phyloP scores from a whole-genome alignment of 139 green algal species.

The Astrephomene gubernaculifera region DNA sequence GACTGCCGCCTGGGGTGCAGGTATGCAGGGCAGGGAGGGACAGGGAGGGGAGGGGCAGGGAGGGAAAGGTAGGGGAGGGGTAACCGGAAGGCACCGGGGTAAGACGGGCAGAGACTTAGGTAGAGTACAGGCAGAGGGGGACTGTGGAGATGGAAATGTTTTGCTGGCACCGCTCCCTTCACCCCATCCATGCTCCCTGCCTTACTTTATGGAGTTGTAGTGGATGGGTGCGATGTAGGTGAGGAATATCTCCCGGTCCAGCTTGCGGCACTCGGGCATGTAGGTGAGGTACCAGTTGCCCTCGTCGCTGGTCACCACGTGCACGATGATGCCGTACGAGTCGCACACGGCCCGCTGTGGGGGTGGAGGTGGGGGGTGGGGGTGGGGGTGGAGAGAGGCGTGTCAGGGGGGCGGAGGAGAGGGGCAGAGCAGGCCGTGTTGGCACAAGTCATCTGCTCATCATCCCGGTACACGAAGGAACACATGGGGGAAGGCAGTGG shows the following conservation, averaged over 20 bases:
- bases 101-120: neutral
- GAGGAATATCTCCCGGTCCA: constrained; percentile 73
- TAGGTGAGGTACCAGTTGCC: constrained; percentile 74
- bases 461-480: no score
- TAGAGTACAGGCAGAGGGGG: neutral
- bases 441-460: no score
- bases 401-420: no score
- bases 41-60: neutral
- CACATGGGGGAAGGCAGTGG: no score
- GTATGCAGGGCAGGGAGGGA: no score
- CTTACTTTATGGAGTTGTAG: constrained; percentile 76
- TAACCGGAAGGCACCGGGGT: neutral
- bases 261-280: constrained; percentile 49
- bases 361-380: neutral
- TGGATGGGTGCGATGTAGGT: constrained; percentile 79
- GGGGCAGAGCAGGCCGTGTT: no score
- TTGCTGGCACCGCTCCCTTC: neutral
- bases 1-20: constrained; percentile 35
- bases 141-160: neutral
- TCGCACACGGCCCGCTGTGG: constrained; percentile 70
- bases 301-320: constrained; percentile 70
- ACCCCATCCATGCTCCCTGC: neutral
- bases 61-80: neutral
- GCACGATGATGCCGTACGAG: constrained; percentile 64
- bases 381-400: no score